phyloP scores from a whole-genome alignment of 345 rosid species.

The Heritiera littoralis region DNA sequence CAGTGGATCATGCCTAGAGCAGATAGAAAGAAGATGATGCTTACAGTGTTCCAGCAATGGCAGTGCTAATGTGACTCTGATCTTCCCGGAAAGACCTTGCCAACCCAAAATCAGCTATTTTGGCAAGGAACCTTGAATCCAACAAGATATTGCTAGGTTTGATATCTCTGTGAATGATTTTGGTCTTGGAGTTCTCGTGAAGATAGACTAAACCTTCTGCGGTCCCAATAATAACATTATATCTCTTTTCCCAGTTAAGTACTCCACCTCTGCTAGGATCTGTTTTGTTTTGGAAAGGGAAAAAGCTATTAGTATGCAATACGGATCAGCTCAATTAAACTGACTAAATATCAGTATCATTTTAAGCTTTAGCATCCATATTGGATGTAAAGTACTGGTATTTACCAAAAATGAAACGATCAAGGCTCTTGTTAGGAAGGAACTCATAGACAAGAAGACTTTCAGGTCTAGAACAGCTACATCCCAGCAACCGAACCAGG shows the following conservation, averaged over 20 bases:
- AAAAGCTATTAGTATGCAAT: background rate
- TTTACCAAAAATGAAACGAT: slow-evolving; percentile 74
- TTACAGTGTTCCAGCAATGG: slow-evolving; percentile 93
- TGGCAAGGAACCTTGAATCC: slow-evolving; percentile 74
- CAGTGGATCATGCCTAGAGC: background rate
- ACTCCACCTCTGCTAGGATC: slow-evolving; percentile 61
- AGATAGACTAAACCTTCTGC: slow-evolving; percentile 84
- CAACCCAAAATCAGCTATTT: slow-evolving; percentile 90
- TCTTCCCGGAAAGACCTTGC: slow-evolving; percentile 94
- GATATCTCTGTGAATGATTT: slow-evolving; percentile 82
- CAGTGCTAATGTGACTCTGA: slow-evolving; percentile 93
- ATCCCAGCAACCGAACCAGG: slow-evolving; percentile 82
- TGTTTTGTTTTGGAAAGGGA: slow-evolving; percentile 27
- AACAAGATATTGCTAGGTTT: slow-evolving; percentile 89
- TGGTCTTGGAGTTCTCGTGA: slow-evolving; percentile 66
- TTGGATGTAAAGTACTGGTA: background rate
- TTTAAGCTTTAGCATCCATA: background rate
- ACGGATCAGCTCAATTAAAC: background rate
- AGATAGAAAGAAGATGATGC: slow-evolving; percentile 20
- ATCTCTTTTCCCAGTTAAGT: slow-evolving; percentile 73
- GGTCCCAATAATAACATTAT: slow-evolving; percentile 61
- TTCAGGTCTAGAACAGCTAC: slow-evolving; percentile 93
- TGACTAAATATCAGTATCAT: background rate
- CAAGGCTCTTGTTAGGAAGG: slow-evolving; percentile 82
- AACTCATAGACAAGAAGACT: slow-evolving; percentile 91